A percentile compares a stretch with the other conserved stretches of the same genome.
Conservation (phyloP, 2,329 filamentous ascomycete species). For the Diaporthe velutina region DNA sequence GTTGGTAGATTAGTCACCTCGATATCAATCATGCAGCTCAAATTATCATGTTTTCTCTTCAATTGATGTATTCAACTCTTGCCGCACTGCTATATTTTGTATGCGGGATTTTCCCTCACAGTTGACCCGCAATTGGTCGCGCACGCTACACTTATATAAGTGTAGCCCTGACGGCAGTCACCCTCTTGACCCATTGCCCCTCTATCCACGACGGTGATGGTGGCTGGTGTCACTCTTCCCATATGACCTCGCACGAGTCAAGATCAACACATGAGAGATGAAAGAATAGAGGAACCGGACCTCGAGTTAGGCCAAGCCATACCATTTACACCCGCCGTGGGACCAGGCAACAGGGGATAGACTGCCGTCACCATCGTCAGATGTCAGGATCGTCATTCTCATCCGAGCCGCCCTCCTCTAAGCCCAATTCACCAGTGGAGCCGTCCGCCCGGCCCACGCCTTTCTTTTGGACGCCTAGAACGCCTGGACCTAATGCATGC, state of each 20-base stretch:
- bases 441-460: slow-evolving; percentile 44
- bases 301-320: slow-evolving; percentile 19
- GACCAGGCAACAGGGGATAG: slow-evolving; percentile 77
- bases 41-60: background rate
- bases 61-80: slow-evolving; percentile 18
- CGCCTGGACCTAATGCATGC: slow-evolving; percentile 59
- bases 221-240: slow-evolving; percentile 1
- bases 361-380: slow-evolving; percentile 69
- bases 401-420: slow-evolving; percentile 63
- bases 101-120: background rate
- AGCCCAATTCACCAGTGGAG: slow-evolving; percentile 50
- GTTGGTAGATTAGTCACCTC: slow-evolving; percentile 18
- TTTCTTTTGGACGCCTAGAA: slow-evolving; percentile 65
- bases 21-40: slow-evolving; percentile 14
- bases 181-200: slow-evolving; percentile 74
- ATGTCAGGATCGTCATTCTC: slow-evolving; percentile 78
- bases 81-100: background rate
- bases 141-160: slow-evolving; percentile 2
- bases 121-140: no score
- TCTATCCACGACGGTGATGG: slow-evolving; percentile 59
- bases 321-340: slow-evolving; percentile 54
- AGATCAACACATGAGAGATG: slow-evolving; percentile 23
- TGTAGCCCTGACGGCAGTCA: slow-evolving; percentile 65
- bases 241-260: slow-evolving; percentile 12
- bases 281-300: background rate